Base-by-base conservation (phyloP, 257 asterid genomes). In the Fraxinus americana region DNA sequence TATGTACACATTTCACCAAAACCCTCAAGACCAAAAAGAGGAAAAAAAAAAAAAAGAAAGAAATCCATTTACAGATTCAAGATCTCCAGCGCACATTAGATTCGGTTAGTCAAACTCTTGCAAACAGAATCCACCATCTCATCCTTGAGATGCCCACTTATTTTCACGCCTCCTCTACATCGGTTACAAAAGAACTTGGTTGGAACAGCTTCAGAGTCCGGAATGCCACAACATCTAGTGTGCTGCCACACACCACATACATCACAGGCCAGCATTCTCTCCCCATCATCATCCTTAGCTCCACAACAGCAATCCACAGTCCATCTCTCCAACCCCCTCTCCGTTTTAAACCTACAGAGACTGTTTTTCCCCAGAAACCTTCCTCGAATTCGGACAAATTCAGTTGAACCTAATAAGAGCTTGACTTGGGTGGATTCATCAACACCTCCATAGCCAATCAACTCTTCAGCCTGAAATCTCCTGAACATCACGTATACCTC, bases 221-320 rank as follows among this genome's bases (percentile, higher is more conserved):
- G 91, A 30, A 93, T 93, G 16, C 97, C 97, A 0, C 90, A 85
- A 69, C 99, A 95, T 72, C 99, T 84, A 0, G 99, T 95, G 89
- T 95, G 99, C 89, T 89, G 96, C 99, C 99, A 95, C 70, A 92
- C 88, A 57, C 97, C 87, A 52, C 99, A 95, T 0, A 80, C 89
- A 45, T 95, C 99, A 70, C 99, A 95, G 5, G 99, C 97, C 87
- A 93, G 73, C 99, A 95, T 95, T 50, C 98, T 82, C 87, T 95
- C 99, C 6, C 99, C 99, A 13, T 95, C 99, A 6, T 95, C 99
- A 38, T 95, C 99, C 85, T 80, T 87, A 0, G 99, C 98, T 1
- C 99, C 98, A 54, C 99, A 95, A 10, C 74, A 52, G 82, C 99
- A 95, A 74, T 91, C 99, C 78, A 95, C 97, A 0, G 91, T 85